phyloP scores from a whole-genome alignment of 495 filamentous ascomycete genomes.

The Talaromyces stipitatus region DNA sequence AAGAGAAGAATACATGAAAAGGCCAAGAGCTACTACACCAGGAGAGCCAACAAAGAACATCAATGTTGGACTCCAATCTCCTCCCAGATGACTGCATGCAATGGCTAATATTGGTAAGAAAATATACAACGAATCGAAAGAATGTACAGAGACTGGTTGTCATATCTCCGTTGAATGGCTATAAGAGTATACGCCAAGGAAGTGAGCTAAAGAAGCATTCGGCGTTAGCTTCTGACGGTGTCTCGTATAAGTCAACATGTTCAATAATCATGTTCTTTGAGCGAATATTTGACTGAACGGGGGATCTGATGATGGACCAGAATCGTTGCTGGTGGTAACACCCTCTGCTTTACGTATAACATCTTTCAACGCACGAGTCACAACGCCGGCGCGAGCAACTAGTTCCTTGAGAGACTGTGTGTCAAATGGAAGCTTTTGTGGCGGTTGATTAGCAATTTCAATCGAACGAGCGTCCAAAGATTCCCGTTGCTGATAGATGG shows the following conservation, averaged over 20 bases:
- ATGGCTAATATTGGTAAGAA: background rate
- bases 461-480: conserved; percentile 39
- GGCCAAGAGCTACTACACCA: too few relatives aligned
- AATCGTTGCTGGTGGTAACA: conserved; percentile 51
- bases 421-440: conserved; percentile 83
- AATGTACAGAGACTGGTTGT: conserved; percentile 3
- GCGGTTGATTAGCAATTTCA: conserved; percentile 35
- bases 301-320: conserved; percentile 24
- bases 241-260: background rate
- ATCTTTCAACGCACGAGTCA: conserved; percentile 66
- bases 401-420: conserved; percentile 82
- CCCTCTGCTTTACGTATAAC: conserved; percentile 74
- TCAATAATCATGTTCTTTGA: conserved; percentile 18
- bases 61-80: background rate
- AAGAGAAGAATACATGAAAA: background rate
- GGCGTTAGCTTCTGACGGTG: background rate
- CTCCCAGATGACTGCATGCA: background rate
- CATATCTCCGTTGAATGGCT: conserved; percentile 12
- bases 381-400: conserved; percentile 71
- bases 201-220: background rate
- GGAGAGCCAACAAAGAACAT: background rate
- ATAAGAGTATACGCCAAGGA: conserved; percentile 11
- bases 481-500: conserved; percentile 62
- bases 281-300: conserved; percentile 41
- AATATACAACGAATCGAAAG: background rate